These are phyloP conservation scores for Apophysomyces sp. DNA, from an alignment of 371 early-diverging fungal genomes.

Conservation along the genomic window DNA sequence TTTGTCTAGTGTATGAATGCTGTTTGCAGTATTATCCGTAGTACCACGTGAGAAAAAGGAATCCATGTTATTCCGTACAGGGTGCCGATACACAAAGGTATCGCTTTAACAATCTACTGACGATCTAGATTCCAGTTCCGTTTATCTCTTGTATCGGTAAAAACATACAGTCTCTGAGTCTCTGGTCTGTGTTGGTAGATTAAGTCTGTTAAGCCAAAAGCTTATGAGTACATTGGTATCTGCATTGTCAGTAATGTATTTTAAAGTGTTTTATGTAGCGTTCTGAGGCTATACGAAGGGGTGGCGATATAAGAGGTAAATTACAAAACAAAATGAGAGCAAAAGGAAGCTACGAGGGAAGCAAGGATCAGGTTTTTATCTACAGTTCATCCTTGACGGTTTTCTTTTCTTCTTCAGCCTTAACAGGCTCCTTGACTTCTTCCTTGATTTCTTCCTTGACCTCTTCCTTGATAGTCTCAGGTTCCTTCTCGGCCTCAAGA, in stretches of 20 bases:
- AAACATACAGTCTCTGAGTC: too few relatives aligned
- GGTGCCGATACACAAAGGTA: too few relatives aligned
- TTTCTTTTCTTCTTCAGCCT: constrained; percentile 32
- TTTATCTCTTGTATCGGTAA: too few relatives aligned
- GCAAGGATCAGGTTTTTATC: constrained; percentile 10
- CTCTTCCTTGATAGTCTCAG: constrained; percentile 10
- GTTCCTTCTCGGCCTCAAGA: constrained; percentile 21
- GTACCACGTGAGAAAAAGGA: too few relatives aligned
- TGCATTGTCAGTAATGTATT: background rate
- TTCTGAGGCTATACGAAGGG: background rate
- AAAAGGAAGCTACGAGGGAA: background rate
- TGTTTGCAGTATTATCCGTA: too few relatives aligned
- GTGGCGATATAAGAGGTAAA: background rate
- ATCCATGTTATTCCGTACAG: too few relatives aligned
- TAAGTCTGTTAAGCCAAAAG: too few relatives aligned
- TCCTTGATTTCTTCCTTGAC: background rate
- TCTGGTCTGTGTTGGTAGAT: too few relatives aligned
- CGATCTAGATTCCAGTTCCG: too few relatives aligned
- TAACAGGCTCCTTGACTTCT: background rate
- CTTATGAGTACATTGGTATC: too few relatives aligned
- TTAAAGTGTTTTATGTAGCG: background rate
- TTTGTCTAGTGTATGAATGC: too few relatives aligned
- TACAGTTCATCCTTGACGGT: constrained; percentile 53
- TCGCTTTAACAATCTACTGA: too few relatives aligned
- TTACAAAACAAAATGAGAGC: background rate